Percentiles rank a stretch among this genome's conserved stretches.
Evolutionary conservation across 352 stramenopile genomes (phyloP).

Genomic region (Pythium dissimile): DNA sequence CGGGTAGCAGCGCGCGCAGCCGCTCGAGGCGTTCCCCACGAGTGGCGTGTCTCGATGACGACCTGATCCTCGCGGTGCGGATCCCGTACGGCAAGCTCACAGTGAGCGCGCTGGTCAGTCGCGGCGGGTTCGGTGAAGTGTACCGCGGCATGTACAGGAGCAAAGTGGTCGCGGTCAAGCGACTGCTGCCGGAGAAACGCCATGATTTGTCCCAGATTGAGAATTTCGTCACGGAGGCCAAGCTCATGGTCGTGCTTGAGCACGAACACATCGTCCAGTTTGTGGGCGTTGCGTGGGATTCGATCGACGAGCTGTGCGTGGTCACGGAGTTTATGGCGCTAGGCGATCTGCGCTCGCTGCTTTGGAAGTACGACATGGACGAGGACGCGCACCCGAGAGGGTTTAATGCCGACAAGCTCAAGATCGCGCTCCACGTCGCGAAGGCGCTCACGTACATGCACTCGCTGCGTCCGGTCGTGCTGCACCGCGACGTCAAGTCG

Average conservation of each 20-base stretch:
- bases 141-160: slow-evolving; percentile 39
- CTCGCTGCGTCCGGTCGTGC: neutral
- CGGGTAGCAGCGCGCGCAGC: neutral
- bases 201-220: slow-evolving; percentile 46
- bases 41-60: neutral
- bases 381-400: neutral
- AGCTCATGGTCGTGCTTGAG: slow-evolving; percentile 48
- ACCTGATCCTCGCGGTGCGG: slow-evolving; percentile 17
- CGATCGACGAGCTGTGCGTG: slow-evolving; percentile 17
- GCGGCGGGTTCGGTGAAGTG: slow-evolving; percentile 46
- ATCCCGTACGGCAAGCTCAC: slow-evolving; percentile 41
- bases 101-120: slow-evolving; percentile 34
- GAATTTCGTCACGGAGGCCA: slow-evolving; percentile 43
- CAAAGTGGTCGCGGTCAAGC: slow-evolving; percentile 53
- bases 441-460: slow-evolving; percentile 7
- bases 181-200: slow-evolving; percentile 38
- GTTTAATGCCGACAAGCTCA: slow-evolving; percentile 4
- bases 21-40: neutral
- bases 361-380: neutral
- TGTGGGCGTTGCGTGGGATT: slow-evolving; percentile 60
- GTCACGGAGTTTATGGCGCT: slow-evolving; percentile 25
- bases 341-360: slow-evolving; percentile 2
- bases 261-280: slow-evolving; percentile 63
- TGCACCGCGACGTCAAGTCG: slow-evolving; percentile 9
- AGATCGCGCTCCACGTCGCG: slow-evolving; percentile 5